phyloP scores from a whole-genome alignment of 257 asterid species.

The Henckelia pumila region DNA sequence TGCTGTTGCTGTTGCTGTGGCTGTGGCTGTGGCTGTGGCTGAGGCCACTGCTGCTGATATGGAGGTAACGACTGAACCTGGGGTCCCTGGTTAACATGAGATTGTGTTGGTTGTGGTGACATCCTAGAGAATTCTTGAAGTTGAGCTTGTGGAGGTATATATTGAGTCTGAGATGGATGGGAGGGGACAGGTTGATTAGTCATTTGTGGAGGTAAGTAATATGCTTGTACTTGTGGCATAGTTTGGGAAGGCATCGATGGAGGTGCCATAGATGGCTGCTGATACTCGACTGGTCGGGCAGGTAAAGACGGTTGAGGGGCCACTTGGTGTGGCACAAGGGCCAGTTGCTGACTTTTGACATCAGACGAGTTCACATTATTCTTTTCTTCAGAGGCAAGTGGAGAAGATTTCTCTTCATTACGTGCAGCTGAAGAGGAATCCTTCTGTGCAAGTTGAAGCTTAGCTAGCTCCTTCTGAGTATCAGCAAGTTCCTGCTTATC shows the following conservation, averaged over 20 bases:
- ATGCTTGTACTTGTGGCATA: slow-evolving; percentile 50
- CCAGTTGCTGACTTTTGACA: slow-evolving; percentile 62
- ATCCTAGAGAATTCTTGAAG: slow-evolving; percentile 58
- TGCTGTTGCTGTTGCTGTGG: slow-evolving; percentile 47
- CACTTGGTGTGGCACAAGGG: slow-evolving; percentile 79
- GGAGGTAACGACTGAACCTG: slow-evolving; percentile 54
- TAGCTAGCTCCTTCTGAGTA: slow-evolving; percentile 87
- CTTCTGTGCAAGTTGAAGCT: slow-evolving; percentile 79
- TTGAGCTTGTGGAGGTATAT: slow-evolving; percentile 53
- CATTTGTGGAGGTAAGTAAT: slow-evolving; percentile 59
- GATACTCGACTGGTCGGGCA: slow-evolving; percentile 51
- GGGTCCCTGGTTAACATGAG: slow-evolving; percentile 60
- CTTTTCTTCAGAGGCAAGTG: slow-evolving; percentile 50
- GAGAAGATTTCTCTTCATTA: slow-evolving; percentile 57
- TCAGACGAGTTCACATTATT: slow-evolving; percentile 49
- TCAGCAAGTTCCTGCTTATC: slow-evolving; percentile 98
- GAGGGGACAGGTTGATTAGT: slow-evolving; percentile 36
- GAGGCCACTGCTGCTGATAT: slow-evolving; percentile 83
- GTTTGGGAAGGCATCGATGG: slow-evolving; percentile 62
- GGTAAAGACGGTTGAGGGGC: slow-evolving; percentile 39
- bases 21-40: slow-evolving; percentile 37
- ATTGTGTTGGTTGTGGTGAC: slow-evolving; percentile 51
- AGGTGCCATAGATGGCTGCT: slow-evolving; percentile 56
- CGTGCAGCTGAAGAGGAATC: slow-evolving; percentile 56
- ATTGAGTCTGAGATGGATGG: slow-evolving; percentile 61